Percentiles rank a stretch among this genome's conserved stretches.
Conservation (phyloP, 176 grass and related monocot species). For the Lolium perenne region DNA sequence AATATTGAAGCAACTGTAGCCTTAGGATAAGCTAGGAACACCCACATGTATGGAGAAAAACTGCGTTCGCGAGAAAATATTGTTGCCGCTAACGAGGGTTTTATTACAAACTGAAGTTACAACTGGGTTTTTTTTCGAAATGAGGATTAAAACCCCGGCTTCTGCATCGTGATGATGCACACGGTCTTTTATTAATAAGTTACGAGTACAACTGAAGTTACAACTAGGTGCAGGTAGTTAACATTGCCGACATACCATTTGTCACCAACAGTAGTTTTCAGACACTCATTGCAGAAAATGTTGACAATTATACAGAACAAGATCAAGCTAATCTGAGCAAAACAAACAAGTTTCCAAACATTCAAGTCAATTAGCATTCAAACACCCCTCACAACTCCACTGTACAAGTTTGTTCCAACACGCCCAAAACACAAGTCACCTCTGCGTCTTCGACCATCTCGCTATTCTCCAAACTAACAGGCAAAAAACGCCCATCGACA, state of each 20-base stretch:
- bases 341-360: background rate
- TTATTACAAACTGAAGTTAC: no score
- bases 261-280: background rate
- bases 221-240: background rate
- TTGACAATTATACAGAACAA: background rate
- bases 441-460: background rate
- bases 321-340: background rate
- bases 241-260: background rate
- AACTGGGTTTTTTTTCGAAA: no score
- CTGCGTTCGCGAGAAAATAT: no score
- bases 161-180: no score
- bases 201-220: background rate
- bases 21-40: no score
- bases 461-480: background rate
- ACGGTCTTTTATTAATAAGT: background rate
- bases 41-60: no score
- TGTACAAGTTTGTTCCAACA: slow-evolving; percentile 36
- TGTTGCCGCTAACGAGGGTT: no score
- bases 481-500: background rate
- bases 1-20: no score
- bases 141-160: no score
- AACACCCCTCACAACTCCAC: slow-evolving; percentile 30
- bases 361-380: slow-evolving; percentile 11
- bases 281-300: background rate
- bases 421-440: background rate